Percentiles rank a stretch among this genome's conserved stretches.
These are phyloP conservation scores for Acer saccharum DNA, from an alignment of 345 rosid genomes.

Conservation along the genomic window DNA sequence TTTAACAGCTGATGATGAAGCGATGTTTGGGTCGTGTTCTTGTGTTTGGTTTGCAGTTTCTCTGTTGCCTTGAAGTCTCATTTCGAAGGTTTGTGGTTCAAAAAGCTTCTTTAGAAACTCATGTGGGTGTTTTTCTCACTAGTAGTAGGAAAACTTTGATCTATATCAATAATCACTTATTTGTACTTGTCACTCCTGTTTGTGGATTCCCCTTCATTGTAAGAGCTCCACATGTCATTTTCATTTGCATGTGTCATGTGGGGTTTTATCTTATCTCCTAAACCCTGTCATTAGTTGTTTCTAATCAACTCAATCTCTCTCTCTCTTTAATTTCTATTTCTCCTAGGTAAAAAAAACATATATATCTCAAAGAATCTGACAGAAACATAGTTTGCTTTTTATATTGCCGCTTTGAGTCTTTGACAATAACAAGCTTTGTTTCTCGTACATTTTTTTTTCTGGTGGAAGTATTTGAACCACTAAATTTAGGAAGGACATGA, in stretches of 20 bases:
- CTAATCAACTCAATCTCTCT: too few species aligned
- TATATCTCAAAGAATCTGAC: too few species aligned
- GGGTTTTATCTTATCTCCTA: slow-evolving; percentile 5
- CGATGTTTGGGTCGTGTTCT: background rate
- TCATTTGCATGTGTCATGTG: slow-evolving; percentile 11
- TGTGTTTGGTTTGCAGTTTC: slow-evolving; percentile 18
- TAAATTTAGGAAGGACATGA: too few species aligned
- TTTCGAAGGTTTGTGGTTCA: background rate
- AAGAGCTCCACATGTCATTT: slow-evolving; percentile 18
- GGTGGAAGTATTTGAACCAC: too few species aligned
- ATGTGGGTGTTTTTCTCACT: slow-evolving; percentile 9
- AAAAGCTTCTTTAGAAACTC: slow-evolving; percentile 2
- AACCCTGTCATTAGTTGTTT: too few species aligned
- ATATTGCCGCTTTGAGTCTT: too few species aligned
- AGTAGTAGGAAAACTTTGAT: slow-evolving; percentile 10
- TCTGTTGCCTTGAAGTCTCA: slow-evolving; percentile 18
- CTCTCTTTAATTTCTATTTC: background rate
- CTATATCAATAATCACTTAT: slow-evolving; percentile 5
- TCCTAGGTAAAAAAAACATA: background rate
- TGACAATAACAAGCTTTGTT: too few species aligned
- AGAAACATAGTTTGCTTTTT: too few species aligned
- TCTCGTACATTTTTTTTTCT: too few species aligned
- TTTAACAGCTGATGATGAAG: slow-evolving; percentile 49
- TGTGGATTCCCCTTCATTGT: slow-evolving; percentile 18
- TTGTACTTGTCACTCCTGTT: slow-evolving; percentile 21